phyloP scores from a whole-genome alignment of 75 land plant genomes.

The Isoetes taiwanensis region DNA sequence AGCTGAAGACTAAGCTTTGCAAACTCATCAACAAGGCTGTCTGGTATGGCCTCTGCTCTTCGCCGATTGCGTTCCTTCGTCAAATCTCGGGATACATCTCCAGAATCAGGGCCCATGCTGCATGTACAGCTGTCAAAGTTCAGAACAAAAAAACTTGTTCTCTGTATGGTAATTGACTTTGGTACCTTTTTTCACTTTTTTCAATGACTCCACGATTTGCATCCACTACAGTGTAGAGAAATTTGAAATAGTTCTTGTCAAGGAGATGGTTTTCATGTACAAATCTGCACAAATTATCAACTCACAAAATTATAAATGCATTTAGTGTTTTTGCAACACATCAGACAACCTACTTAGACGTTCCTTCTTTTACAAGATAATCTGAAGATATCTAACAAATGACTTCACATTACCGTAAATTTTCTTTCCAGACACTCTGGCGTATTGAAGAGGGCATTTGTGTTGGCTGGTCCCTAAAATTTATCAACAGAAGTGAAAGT shows the following conservation, averaged over 20 bases:
- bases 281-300: slow-evolving; percentile 13
- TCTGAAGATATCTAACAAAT: neutral
- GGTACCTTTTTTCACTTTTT: too few species aligned
- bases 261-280: slow-evolving; percentile 22
- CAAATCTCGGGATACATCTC: too few species aligned
- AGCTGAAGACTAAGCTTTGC: slow-evolving; percentile 11
- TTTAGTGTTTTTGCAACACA: too few species aligned
- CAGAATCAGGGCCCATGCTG: too few species aligned
- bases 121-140: too few species aligned
- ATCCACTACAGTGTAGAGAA: slow-evolving; percentile 14
- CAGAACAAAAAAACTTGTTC: too few species aligned
- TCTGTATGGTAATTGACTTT: too few species aligned
- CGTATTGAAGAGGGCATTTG: slow-evolving; percentile 24
- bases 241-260: slow-evolving; percentile 24
- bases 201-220: slow-evolving; percentile 12
- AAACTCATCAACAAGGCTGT: slow-evolving; percentile 8
- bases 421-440: slow-evolving; percentile 24
- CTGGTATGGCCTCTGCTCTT: neutral
- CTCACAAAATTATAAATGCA: neutral
- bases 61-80: too few species aligned
- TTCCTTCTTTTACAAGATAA: too few species aligned
- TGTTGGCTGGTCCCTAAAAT: slow-evolving; percentile 3
- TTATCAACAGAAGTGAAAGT: too few species aligned
- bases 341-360: too few species aligned
- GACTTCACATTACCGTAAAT: slow-evolving; percentile 14